Conservation (phyloP, 768 basidiomycete species). For the Tylopilus sp. region DNA sequence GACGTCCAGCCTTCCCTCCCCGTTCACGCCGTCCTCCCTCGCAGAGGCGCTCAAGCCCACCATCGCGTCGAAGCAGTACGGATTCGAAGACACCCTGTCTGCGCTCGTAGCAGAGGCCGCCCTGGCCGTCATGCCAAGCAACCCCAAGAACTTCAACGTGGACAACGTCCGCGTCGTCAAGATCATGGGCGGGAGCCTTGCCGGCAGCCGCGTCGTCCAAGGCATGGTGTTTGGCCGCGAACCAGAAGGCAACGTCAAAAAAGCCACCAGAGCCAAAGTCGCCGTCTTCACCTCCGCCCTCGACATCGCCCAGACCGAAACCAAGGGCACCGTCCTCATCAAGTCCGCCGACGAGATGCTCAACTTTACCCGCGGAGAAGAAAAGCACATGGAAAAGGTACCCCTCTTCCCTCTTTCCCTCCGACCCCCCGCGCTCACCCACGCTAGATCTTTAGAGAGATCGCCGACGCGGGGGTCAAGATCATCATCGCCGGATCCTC, state of each 20-base stretch:
- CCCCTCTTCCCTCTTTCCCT: accelerated
- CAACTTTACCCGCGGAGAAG: slow-evolving; percentile 94
- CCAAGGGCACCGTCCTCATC: slow-evolving; percentile 96
- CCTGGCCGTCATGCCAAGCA: slow-evolving; percentile 84
- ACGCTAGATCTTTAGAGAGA: slow-evolving; percentile 90
- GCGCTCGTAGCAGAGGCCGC: slow-evolving; percentile 90
- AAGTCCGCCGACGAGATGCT: slow-evolving; percentile 96
- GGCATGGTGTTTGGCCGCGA: slow-evolving; percentile 99
- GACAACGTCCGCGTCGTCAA: slow-evolving; percentile 98
- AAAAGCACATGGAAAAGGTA: slow-evolving; percentile 95
- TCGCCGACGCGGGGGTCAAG: slow-evolving; percentile 92
- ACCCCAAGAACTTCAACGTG: slow-evolving; percentile 92
- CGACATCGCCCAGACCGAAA: slow-evolving; percentile 95
- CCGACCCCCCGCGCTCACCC: neutral
- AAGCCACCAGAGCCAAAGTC: slow-evolving; percentile 83
- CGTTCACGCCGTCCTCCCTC: slow-evolving; percentile 66
- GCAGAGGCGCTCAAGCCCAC: slow-evolving; percentile 80
- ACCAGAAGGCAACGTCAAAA: slow-evolving; percentile 88
- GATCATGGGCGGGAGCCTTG: slow-evolving; percentile 92
- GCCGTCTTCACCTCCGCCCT: slow-evolving; percentile 92
- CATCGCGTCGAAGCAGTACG: slow-evolving; percentile 97
- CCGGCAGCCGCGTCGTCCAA: slow-evolving; percentile 81
- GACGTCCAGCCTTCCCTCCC: slow-evolving; percentile 64
- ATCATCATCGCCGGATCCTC: slow-evolving; percentile 91
- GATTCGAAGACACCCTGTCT: slow-evolving; percentile 80